phyloP scores from a whole-genome alignment of 225 moss, liverwort and hornwort species.

The Physcomitrellopsis africana region DNA sequence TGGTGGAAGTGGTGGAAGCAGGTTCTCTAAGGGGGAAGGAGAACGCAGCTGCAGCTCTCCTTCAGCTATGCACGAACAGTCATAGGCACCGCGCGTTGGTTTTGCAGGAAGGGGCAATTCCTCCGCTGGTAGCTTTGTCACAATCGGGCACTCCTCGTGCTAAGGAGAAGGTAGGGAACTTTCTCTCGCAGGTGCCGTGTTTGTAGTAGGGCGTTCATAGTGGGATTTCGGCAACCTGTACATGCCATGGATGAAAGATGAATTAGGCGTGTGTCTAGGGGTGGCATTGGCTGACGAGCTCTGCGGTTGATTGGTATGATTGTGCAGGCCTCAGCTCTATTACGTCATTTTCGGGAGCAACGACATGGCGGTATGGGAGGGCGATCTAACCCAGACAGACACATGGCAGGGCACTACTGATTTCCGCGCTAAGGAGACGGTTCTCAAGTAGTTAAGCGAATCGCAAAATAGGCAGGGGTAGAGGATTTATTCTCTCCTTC shows the following conservation, averaged over 20 bases:
- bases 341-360: constrained; percentile 96
- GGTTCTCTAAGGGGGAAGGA: constrained; percentile 63
- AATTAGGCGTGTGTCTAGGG: background rate
- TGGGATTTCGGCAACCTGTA: no score
- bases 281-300: constrained; percentile 1
- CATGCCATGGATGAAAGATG: background rate
- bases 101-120: constrained; percentile 96
- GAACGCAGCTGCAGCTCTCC: constrained; percentile 59
- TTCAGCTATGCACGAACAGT: constrained; percentile 69
- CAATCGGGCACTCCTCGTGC: constrained; percentile 97
- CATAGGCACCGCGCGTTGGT: constrained; percentile 85
- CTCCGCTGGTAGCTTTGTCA: constrained; percentile 89
- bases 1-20: constrained; percentile 66
- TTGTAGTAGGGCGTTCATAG: no score
- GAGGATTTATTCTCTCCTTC: constrained; percentile 32
- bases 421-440: constrained; percentile 7
- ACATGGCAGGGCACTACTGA: constrained; percentile 68
- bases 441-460: background rate
- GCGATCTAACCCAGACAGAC: constrained; percentile 77
- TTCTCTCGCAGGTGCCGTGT: background rate
- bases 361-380: constrained; percentile 86
- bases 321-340: constrained; percentile 85
- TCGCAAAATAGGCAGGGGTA: constrained; percentile 23
- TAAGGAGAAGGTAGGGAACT: constrained; percentile 79
- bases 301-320: background rate